Conservation (phyloP, 2,329 filamentous ascomycete species). For the Aspergillus sp. region DNA sequence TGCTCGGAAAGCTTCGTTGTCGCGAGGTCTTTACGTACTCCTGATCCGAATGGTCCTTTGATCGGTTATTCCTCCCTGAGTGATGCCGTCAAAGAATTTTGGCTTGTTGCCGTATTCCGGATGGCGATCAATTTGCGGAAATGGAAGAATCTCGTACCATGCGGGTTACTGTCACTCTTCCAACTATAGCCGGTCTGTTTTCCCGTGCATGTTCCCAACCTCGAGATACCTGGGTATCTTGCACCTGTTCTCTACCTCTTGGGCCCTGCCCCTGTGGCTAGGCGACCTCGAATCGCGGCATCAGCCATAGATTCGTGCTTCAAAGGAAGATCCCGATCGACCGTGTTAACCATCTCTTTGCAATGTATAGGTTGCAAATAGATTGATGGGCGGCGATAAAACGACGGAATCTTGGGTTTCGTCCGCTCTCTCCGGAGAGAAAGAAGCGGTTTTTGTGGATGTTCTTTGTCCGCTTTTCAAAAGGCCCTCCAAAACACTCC, state of each 20-base stretch:
- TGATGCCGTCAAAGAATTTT: constrained; percentile 18
- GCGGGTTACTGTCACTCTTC: constrained; percentile 9
- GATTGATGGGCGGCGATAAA: constrained; percentile 53
- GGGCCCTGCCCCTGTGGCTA: constrained; percentile 15
- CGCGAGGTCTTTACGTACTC: constrained; percentile 49
- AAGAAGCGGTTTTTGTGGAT: constrained; percentile 83
- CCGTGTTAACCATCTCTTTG: constrained; percentile 60
- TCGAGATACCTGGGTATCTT: constrained; percentile 30
- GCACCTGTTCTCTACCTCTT: constrained; percentile 37
- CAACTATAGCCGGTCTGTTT: constrained; percentile 18
- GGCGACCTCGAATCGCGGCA: constrained; percentile 49
- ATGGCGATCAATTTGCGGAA: constrained; percentile 16
- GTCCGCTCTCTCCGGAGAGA: constrained; percentile 34
- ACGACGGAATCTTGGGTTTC: constrained; percentile 18
- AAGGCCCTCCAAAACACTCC: constrained; percentile 54
- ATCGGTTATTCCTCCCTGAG: constrained; percentile 21
- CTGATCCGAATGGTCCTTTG: constrained; percentile 34
- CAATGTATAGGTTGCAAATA: constrained; percentile 46
- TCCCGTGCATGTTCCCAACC: constrained; percentile 46
- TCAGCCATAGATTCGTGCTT: constrained; percentile 47
- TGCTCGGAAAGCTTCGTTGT: constrained; percentile 26
- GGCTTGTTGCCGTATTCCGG: constrained; percentile 36
- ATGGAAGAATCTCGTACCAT: constrained; percentile 11
- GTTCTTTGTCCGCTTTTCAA: constrained; percentile 79
- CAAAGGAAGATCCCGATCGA: constrained; percentile 49